phyloP scores from a whole-genome alignment of 805 yeast species.

The Lipomyces sp. region DNA sequence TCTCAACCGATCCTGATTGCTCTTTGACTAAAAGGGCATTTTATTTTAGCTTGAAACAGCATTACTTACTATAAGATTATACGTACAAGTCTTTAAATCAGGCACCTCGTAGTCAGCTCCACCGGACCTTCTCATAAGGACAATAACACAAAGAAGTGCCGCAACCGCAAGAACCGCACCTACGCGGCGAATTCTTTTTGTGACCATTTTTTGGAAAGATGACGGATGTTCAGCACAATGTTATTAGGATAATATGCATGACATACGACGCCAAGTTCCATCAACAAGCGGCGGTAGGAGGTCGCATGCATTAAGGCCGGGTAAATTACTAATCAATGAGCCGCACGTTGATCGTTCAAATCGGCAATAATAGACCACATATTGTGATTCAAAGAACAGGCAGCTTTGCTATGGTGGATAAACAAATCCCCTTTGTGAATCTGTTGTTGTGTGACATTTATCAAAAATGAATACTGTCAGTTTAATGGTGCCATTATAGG shows the following conservation, averaged over 20 bases:
- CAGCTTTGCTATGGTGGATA: too few relatives aligned
- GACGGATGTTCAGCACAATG: not conserved
- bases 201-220: not conserved
- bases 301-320: not conserved
- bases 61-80: not conserved
- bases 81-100: conserved; percentile 23
- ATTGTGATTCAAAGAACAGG: too few relatives aligned
- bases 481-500: too few relatives aligned
- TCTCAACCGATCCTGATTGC: not conserved
- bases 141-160: not conserved
- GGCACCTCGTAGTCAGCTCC: conserved; percentile 29
- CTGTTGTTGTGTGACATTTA: too few relatives aligned
- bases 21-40: not conserved
- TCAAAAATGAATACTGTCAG: too few relatives aligned
- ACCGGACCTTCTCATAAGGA: not conserved
- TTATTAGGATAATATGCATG: too few relatives aligned
- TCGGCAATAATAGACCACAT: too few relatives aligned
- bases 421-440: too few relatives aligned
- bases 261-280: too few relatives aligned
- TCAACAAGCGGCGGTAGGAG: too few relatives aligned
- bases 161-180: not conserved
- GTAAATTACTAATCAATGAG: not conserved
- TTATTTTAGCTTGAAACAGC: not conserved
- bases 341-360: too few relatives aligned
- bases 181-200: not conserved